Conservation (phyloP, 495 filamentous ascomycete species). For the Recurvomyces mirabilis region DNA sequence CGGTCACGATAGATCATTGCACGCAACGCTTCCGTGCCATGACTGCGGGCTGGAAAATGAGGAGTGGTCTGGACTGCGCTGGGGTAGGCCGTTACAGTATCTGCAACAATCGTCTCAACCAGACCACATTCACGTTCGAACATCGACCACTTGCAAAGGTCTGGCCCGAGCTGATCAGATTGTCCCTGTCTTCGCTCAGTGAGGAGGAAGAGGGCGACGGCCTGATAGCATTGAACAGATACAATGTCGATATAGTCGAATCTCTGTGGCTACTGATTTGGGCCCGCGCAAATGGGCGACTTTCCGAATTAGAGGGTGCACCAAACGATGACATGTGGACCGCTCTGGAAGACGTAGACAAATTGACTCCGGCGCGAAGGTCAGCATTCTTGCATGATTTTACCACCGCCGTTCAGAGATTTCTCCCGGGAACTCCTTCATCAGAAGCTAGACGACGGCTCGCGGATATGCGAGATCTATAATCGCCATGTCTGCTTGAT, state of each 20-base stretch:
- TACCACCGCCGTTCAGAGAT: too few species aligned
- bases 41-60: neutral
- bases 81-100: neutral
- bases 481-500: too few species aligned
- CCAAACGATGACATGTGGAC: too few species aligned
- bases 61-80: neutral
- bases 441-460: too few species aligned
- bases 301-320: too few species aligned
- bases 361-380: too few species aligned
- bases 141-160: constrained; percentile 1
- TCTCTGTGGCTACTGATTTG: constrained; percentile 5
- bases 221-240: neutral
- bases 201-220: neutral
- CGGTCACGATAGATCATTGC: neutral
- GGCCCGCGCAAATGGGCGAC: too few species aligned
- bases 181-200: neutral
- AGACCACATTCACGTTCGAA: neutral
- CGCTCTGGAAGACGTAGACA: too few species aligned
- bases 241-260: neutral
- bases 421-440: too few species aligned
- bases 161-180: neutral
- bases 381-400: too few species aligned
- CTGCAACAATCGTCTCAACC: neutral
- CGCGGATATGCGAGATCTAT: too few species aligned
- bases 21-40: neutral